Base-by-base conservation (phyloP, 345 rosid species). In the Lepidium africanum region DNA sequence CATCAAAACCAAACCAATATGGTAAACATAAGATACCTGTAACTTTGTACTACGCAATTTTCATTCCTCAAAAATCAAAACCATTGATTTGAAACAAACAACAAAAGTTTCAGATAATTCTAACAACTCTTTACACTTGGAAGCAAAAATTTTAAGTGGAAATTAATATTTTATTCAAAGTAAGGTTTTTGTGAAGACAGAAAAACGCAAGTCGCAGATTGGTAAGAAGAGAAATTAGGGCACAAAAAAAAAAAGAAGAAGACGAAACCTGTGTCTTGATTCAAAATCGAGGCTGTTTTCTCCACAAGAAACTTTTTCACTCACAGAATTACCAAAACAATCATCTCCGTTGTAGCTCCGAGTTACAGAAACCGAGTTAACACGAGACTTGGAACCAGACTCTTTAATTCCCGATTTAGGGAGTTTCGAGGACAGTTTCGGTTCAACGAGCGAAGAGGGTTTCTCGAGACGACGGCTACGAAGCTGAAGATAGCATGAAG, bases 381-480 rank as follows among this genome's bases (percentile, higher is more conserved):
- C 54, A 9, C 71, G 75, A n/a, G 54, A 30, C 45, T 40, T 77
- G 0, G 78, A 72, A 27, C 21, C 59, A 21, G 76, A 38, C 71
- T 41, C 71, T 3, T 63, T 25, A 37, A 53, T 32, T 50, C 49
- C 79, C 7, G 71, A 36, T 27, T 58, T 59, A 0, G 3, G 62
- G 6, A 5, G 39, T 21, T 52, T 76, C 10, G 14, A 47, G 4
- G n/a, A 70, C 19, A 60, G 77, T 1, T 52, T 79, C 40, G 56
- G 36, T 13, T 69, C 66, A 47, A 17, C 25, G 3, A 69, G 63
- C 0, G 52, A 38, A 2, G 45, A 69, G n/a, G 77, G 81, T 41
- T 85, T 87, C 72, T 79, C 82, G 59, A 87, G 81, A 54, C 85
- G 87, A 65, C 82, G 87, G 76, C 85, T 87, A 19, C 92, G 75